Percentiles rank a stretch among this genome's conserved stretches.
Conservation (phyloP, 768 basidiomycete species). For the Naganishia vaughanmartiniae region DNA sequence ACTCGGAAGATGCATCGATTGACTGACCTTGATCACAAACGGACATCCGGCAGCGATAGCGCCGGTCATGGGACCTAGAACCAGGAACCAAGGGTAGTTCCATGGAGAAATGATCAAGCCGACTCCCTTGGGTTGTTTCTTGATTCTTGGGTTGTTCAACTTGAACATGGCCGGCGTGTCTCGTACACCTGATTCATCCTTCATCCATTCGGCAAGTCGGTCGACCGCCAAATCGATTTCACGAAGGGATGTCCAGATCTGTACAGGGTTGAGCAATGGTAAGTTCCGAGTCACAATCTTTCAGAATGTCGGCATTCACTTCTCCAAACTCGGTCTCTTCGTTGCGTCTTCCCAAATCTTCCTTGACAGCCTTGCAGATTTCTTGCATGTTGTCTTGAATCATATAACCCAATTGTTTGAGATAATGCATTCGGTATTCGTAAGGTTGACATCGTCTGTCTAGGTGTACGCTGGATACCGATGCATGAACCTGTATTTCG, state of each 20-base stretch:
- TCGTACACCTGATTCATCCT: conserved; percentile 39
- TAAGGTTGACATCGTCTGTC: conserved; percentile 31
- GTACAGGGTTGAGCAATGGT: not conserved
- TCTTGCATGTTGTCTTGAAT: conserved; percentile 46
- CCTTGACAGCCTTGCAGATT: conserved; percentile 40
- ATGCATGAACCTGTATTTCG: conserved; percentile 6
- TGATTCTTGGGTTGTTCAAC: conserved; percentile 41
- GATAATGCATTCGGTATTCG: conserved; percentile 45
- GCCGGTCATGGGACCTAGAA: conserved; percentile 43
- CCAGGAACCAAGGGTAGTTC: conserved; percentile 50
- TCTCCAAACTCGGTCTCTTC: conserved; percentile 40
- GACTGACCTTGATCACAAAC: conserved; percentile 46
- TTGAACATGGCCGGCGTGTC: conserved; percentile 47
- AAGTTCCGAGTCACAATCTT: too few species aligned
- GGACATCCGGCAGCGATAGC: conserved; percentile 53
- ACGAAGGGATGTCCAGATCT: conserved; percentile 34
- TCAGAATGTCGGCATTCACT: conserved; percentile 29
- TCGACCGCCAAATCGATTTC: conserved; percentile 48
- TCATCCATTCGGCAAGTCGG: conserved; percentile 46
- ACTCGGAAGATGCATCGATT: not conserved
- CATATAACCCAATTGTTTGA: conserved; percentile 50
- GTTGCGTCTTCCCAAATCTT: conserved; percentile 44
- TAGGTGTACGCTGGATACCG: conserved; percentile 11
- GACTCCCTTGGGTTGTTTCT: conserved; percentile 50
- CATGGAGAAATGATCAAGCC: conserved; percentile 38